A percentile compares a stretch with the other conserved stretches of the same genome.
phyloP scores from a whole-genome alignment of 2,329 filamentous ascomycete species.

The Diaporthe batatas region DNA sequence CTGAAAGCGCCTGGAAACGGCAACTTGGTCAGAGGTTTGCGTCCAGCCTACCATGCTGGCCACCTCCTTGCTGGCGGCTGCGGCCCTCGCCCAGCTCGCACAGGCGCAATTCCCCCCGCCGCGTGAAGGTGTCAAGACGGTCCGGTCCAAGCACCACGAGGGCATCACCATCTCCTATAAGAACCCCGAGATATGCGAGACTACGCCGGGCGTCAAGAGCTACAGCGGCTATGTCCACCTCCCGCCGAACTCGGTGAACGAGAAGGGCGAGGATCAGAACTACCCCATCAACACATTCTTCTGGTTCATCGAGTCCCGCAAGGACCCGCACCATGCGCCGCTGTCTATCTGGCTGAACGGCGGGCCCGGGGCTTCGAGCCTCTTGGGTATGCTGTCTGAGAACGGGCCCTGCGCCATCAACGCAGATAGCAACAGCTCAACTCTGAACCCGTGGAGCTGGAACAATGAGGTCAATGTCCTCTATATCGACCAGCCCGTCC shows the following conservation, averaged over 20 bases:
- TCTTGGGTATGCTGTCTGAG: conserved; percentile 67
- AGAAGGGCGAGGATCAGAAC: conserved; percentile 45
- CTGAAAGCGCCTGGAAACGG: not conserved
- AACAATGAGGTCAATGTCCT: conserved; percentile 73
- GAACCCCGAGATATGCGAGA: conserved; percentile 70
- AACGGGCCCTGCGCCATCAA: conserved; percentile 65
- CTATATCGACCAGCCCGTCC: conserved; percentile 72
- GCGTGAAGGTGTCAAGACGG: conserved; percentile 38
- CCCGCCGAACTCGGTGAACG: conserved; percentile 57
- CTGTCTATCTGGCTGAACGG: conserved; percentile 61
- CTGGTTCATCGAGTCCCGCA: conserved; percentile 72
- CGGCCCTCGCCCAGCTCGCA: conserved; percentile 25
- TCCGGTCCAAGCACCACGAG: conserved; percentile 58
- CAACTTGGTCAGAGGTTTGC: not conserved
- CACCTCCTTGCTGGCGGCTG: conserved; percentile 12
- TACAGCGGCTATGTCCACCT: conserved; percentile 72
- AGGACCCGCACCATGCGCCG: conserved; percentile 41
- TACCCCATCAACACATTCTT: conserved; percentile 75
- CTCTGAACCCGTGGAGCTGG: conserved; percentile 70
- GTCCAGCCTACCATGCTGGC: conserved; percentile 1
- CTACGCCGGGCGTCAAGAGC: conserved; percentile 74
- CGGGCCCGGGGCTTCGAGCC: conserved; percentile 68
- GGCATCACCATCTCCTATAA: conserved; percentile 79
- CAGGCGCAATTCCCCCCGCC: conserved; percentile 41
- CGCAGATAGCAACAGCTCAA: conserved; percentile 62